phyloP scores from a whole-genome alignment of 2,329 filamentous ascomycete genomes.

The Aureobasidium sp. region DNA sequence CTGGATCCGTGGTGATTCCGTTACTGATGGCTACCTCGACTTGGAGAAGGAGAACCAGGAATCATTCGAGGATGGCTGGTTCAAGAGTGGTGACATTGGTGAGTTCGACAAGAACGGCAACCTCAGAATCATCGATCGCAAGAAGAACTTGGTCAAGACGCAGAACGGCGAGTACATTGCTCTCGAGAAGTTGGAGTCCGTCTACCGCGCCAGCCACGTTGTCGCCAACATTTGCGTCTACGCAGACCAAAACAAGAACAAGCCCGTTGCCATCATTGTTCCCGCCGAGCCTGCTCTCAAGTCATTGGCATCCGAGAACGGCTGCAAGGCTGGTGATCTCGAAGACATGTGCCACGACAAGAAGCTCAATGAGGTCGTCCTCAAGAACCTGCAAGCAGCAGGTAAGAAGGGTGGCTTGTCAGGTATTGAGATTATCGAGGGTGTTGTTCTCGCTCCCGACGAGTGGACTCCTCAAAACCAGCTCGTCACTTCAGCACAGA shows the following conservation, averaged over 20 bases:
- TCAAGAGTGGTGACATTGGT: slow-evolving; percentile 93
- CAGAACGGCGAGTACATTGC: slow-evolving; percentile 94
- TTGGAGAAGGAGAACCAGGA: slow-evolving; percentile 78
- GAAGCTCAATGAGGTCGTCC: slow-evolving; percentile 57
- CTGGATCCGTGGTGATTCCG: slow-evolving; percentile 70
- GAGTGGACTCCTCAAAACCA: slow-evolving; percentile 80
- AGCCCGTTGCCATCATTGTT: slow-evolving; percentile 76
- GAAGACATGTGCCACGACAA: slow-evolving; percentile 62
- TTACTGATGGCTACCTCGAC: slow-evolving; percentile 73
- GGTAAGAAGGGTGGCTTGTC: slow-evolving; percentile 61
- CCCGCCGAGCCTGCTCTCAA: slow-evolving; percentile 51
- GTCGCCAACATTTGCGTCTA: slow-evolving; percentile 85
- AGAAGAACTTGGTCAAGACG: slow-evolving; percentile 98
- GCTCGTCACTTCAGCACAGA: slow-evolving; percentile 47
- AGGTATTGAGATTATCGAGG: slow-evolving; percentile 67
- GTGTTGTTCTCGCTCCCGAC: slow-evolving; percentile 72
- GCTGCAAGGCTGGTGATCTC: slow-evolving; percentile 55
- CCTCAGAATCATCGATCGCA: slow-evolving; percentile 82
- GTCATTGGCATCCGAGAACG: slow-evolving; percentile 49
- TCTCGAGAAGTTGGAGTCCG: slow-evolving; percentile 85
- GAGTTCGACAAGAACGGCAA: slow-evolving; percentile 77
- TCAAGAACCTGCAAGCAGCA: slow-evolving; percentile 62
- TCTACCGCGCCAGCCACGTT: slow-evolving; percentile 73
- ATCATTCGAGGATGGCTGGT: slow-evolving; percentile 80
- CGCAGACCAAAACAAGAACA: slow-evolving; percentile 65